Evolutionary conservation across 306 rosid genomes (phyloP).

Genomic region (Carpinus viminea): DNA sequence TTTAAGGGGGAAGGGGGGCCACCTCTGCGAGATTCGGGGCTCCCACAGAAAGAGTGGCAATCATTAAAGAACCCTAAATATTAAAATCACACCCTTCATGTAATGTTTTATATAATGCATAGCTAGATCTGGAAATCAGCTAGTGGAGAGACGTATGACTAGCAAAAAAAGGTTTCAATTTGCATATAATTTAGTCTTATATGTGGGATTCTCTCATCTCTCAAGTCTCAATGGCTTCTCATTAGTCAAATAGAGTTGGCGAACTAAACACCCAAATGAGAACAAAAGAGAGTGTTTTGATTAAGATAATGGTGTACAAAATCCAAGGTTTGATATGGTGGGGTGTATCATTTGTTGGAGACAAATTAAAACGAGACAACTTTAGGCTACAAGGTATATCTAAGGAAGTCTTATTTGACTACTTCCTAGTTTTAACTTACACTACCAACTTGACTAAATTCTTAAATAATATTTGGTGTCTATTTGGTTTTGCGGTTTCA

Average conservation of each 20-base stretch:
- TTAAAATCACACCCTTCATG: constrained; percentile 37
- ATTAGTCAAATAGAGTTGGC: constrained; percentile 62
- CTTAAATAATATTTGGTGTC: neutral
- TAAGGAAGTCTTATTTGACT: constrained; percentile 11
- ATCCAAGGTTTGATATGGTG: constrained; percentile 43
- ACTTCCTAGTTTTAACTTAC: neutral
- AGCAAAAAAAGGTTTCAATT: neutral
- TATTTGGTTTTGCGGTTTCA: no score
- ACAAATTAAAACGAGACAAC: constrained; percentile 42
- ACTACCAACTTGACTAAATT: neutral
- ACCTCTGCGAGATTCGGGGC: constrained; percentile 41
- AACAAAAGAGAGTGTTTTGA: constrained; percentile 33
- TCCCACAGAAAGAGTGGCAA: constrained; percentile 48
- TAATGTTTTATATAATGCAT: constrained; percentile 13
- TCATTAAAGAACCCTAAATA: constrained; percentile 54
- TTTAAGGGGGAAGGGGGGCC: constrained; percentile 50
- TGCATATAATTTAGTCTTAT: constrained; percentile 7
- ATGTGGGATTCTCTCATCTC: constrained; percentile 23
- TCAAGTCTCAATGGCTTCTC: constrained; percentile 6
- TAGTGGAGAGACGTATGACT: constrained; percentile 32
- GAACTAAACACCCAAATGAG: constrained; percentile 37
- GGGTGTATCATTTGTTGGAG: constrained; percentile 49
- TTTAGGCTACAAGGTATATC: constrained; percentile 33
- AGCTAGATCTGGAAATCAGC: constrained; percentile 19
- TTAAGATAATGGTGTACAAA: constrained; percentile 31